Conservation (phyloP, 2,329 filamentous ascomycete genomes). For the Trichoderma sp. region DNA sequence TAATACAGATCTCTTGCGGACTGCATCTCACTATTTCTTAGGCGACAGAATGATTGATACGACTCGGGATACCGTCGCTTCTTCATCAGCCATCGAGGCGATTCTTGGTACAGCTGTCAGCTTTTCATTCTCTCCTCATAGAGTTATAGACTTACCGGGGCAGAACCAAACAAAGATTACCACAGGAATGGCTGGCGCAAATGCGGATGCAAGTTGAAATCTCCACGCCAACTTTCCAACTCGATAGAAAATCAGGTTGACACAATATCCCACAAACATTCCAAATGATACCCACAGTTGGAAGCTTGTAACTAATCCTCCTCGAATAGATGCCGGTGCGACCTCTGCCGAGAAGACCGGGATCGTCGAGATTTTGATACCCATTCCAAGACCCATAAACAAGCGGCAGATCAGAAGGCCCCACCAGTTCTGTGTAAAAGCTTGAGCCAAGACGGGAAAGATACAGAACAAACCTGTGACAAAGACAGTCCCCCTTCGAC, state of each 20-base stretch:
- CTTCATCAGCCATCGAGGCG: slow-evolving; percentile 64
- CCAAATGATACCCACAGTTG: slow-evolving; percentile 51
- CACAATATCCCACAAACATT: slow-evolving; percentile 64
- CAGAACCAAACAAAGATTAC: slow-evolving; percentile 56
- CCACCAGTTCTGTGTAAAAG: slow-evolving; percentile 50
- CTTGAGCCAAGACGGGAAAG: slow-evolving; percentile 54
- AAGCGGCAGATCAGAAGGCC: slow-evolving; percentile 41
- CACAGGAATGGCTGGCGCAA: slow-evolving; percentile 62
- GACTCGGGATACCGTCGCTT: slow-evolving; percentile 54
- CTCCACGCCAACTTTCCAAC: slow-evolving; percentile 58
- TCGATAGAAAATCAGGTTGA: slow-evolving; percentile 61
- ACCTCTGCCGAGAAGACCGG: slow-evolving; percentile 54
- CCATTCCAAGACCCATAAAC: slow-evolving; percentile 61
- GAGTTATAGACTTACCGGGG: slow-evolving; percentile 44
- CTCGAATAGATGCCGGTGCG: slow-evolving; percentile 48
- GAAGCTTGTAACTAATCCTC: slow-evolving; percentile 50
- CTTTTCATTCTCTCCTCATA: neutral
- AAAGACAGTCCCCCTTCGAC: slow-evolving; percentile 45
- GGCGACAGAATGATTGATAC: slow-evolving; percentile 51
- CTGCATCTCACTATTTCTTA: slow-evolving; percentile 58
- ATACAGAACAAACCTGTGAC: slow-evolving; percentile 55
- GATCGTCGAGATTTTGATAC: slow-evolving; percentile 46
- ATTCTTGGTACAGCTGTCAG: slow-evolving; percentile 40
- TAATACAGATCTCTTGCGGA: slow-evolving; percentile 62
- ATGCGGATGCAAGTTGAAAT: slow-evolving; percentile 60